phyloP scores from a whole-genome alignment of 371 early-diverging fungal species.

The Mortierella sp. region DNA sequence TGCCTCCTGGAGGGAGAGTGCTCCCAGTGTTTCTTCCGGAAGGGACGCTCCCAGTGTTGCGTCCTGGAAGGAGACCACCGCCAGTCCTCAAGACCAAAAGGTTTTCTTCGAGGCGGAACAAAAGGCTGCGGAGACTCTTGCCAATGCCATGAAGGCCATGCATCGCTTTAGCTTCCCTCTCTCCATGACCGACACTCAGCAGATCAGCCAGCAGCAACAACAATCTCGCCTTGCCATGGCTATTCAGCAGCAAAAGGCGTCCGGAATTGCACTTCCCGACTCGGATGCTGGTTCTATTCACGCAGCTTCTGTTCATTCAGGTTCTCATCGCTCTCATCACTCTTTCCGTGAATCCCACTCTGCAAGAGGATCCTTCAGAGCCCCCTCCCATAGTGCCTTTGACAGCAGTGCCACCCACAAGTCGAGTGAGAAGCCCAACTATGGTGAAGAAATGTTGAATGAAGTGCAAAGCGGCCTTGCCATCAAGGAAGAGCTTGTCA shows the following conservation, averaged over 20 bases:
- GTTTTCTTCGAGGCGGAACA: constrained; percentile 55
- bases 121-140: constrained; percentile 52
- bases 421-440: constrained; percentile 72
- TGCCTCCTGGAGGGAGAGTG: constrained; percentile 38
- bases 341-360: constrained; percentile 17
- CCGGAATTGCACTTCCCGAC: constrained; percentile 36
- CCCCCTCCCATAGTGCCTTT: neutral
- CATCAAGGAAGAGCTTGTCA: constrained; percentile 70
- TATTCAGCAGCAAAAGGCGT: constrained; percentile 43
- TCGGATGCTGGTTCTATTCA: constrained; percentile 14
- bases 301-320: constrained; percentile 1
- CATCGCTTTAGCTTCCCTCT: constrained; percentile 52
- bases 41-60: constrained; percentile 30
- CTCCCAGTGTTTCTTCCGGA: constrained; percentile 25
- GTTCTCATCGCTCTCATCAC: constrained; percentile 5
- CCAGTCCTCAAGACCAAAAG: constrained; percentile 36
- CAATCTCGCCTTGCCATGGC: constrained; percentile 38
- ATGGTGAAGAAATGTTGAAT: constrained; percentile 65
- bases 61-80: constrained; percentile 41
- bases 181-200: constrained; percentile 28
- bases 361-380: neutral
- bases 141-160: constrained; percentile 57
- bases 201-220: constrained; percentile 39
- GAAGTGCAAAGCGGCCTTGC: constrained; percentile 68
- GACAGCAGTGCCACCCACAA: neutral